Evolutionary conservation across 2,329 filamentous ascomycete species (phyloP).

Genomic region (Xylariomycetidae sp.): DNA sequence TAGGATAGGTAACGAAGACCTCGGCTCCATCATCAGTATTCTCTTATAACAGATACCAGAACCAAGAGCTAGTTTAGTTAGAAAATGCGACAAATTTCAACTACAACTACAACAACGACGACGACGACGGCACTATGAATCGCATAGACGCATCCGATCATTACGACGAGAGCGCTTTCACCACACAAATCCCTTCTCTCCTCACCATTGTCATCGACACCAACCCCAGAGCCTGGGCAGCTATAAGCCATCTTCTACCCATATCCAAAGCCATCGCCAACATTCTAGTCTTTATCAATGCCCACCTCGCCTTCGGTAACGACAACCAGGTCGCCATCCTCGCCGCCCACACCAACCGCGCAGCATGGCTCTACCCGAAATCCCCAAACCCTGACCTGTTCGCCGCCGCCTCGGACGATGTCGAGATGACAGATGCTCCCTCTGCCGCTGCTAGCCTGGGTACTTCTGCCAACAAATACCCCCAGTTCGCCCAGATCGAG

Average conservation of each 20-base stretch:
- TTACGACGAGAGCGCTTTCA: slow-evolving; percentile 48
- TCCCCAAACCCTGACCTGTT: slow-evolving; percentile 28
- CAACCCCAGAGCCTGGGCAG: slow-evolving; percentile 90
- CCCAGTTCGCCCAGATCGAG: slow-evolving; percentile 85
- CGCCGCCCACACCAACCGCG: slow-evolving; percentile 81
- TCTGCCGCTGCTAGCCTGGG: slow-evolving; percentile 5
- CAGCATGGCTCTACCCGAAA: slow-evolving; percentile 83
- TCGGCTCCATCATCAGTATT: no score
- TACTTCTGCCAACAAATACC: slow-evolving; percentile 78
- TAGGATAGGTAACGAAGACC: no score
- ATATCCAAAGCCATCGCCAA: slow-evolving; percentile 81
- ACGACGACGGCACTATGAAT: slow-evolving; percentile 40
- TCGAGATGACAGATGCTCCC: slow-evolving; percentile 52
- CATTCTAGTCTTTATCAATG: slow-evolving; percentile 93
- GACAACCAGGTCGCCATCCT: slow-evolving; percentile 89
- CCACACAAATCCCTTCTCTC: slow-evolving; percentile 67
- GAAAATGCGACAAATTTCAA: no score
- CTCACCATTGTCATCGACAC: slow-evolving; percentile 91
- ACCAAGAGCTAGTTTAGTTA: no score
- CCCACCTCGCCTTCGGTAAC: slow-evolving; percentile 90
- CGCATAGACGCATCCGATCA: slow-evolving; percentile 55
- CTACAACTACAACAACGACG: slow-evolving; percentile 4
- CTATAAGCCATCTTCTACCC: slow-evolving; percentile 68
- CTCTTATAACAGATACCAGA: no score
- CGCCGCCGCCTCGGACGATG: slow-evolving; percentile 33